Conservation (phyloP, 179 eudicot species). For the Drosera spatulata region DNA sequence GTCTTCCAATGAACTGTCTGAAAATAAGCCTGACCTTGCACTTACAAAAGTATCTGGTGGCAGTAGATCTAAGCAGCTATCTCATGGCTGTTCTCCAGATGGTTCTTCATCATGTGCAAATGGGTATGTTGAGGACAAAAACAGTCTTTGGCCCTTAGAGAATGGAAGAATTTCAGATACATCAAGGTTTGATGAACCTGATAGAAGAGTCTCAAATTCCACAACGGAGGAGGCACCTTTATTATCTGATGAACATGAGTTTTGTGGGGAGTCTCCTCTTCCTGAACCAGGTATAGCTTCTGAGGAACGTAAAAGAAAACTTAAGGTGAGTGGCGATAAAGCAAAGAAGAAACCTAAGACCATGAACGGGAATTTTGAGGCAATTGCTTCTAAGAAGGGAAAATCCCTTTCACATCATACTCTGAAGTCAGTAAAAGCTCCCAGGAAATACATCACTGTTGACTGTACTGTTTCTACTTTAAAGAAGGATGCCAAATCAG, state of each 20-base stretch:
- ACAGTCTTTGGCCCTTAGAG: constrained; percentile 3
- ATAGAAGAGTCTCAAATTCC: constrained; percentile 21
- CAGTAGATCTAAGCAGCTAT: constrained; percentile 26
- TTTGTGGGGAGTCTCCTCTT: constrained; percentile 17
- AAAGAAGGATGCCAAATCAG: constrained; percentile 22
- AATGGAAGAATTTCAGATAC: constrained; percentile 14
- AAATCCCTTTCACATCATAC: constrained; percentile 18
- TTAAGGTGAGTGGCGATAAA: constrained; percentile 20
- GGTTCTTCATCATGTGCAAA: constrained; percentile 23
- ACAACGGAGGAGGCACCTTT: constrained; percentile 15
- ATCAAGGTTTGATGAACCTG: constrained; percentile 13
- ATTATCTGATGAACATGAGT: constrained; percentile 13
- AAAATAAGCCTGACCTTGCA: constrained; percentile 22
- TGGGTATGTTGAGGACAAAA: constrained; percentile 22
- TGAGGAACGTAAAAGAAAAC: constrained; percentile 44
- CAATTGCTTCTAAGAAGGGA: constrained; percentile 15
- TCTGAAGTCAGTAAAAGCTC: constrained; percentile 26
- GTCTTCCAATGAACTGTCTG: constrained; percentile 10
- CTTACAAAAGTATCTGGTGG: constrained; percentile 17
- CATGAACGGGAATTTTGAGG: constrained; percentile 24
- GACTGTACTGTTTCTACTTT: constrained; percentile 24
- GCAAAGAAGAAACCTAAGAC: constrained; percentile 32
- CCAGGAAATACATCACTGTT: constrained; percentile 32
- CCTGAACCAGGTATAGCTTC: constrained; percentile 12
- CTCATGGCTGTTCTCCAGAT: constrained; percentile 27